Evolutionary conservation across 257 asterid genomes (phyloP).

Genomic region (Capsicum chinense): DNA sequence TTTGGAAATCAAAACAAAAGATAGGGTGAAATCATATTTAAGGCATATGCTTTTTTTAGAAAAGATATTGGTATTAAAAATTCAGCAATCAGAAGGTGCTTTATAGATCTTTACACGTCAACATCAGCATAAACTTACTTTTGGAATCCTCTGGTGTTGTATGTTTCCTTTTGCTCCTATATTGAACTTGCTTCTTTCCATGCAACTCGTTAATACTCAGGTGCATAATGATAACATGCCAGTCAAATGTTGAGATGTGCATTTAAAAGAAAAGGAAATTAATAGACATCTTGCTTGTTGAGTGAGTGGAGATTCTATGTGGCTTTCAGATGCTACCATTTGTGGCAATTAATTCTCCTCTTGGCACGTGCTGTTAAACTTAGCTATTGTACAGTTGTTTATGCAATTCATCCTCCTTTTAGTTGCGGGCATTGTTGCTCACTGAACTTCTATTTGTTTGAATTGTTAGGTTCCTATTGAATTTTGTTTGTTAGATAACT

Average conservation of each 20-base stretch:
- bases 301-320: background rate
- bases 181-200: background rate
- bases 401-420: slow-evolving; percentile 4
- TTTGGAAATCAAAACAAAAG: background rate
- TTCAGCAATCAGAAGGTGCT: too few species aligned
- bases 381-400: background rate
- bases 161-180: background rate
- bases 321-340: background rate
- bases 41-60: background rate
- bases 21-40: background rate
- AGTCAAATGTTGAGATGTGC: background rate
- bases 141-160: background rate
- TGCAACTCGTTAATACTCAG: background rate
- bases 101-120: too few species aligned
- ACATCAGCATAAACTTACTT: background rate
- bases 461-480: slow-evolving; percentile 6
- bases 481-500: background rate
- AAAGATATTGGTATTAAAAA: too few species aligned
- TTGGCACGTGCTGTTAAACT: background rate
- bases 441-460: background rate
- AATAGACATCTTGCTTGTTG: background rate
- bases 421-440: background rate
- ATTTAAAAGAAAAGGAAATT: background rate
- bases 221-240: background rate
- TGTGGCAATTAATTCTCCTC: background rate